phyloP scores from a whole-genome alignment of 768 basidiomycete species.

The Hebeloma cylindrosporum region DNA sequence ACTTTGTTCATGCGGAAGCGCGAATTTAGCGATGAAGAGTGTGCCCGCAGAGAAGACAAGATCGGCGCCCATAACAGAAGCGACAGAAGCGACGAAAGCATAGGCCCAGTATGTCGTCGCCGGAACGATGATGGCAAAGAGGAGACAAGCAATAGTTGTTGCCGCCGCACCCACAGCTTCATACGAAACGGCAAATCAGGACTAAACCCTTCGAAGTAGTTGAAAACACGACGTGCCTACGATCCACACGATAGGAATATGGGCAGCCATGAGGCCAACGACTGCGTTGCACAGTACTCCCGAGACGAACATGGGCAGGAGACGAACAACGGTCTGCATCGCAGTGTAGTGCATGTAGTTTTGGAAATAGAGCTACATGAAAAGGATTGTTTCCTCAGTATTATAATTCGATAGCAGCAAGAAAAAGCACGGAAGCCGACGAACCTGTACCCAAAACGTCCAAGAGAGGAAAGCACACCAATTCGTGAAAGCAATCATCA shows the following conservation, averaged over 20 bases:
- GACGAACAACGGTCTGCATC: slow-evolving; percentile 59
- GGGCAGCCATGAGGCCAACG: slow-evolving; percentile 58
- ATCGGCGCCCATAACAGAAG: slow-evolving; percentile 74
- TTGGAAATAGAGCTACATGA: slow-evolving; percentile 66
- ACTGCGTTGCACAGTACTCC: slow-evolving; percentile 65
- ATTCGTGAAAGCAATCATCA: slow-evolving; percentile 61
- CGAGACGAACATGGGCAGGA: slow-evolving; percentile 70
- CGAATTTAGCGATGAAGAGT: slow-evolving; percentile 70
- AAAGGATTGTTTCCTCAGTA: background rate
- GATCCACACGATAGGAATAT: slow-evolving; percentile 54
- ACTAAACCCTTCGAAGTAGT: background rate
- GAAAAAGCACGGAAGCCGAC: slow-evolving; percentile 2
- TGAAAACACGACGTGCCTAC: slow-evolving; percentile 43
- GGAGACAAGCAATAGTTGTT: slow-evolving; percentile 56
- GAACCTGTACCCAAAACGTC: slow-evolving; percentile 38
- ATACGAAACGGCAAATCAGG: background rate
- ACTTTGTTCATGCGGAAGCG: slow-evolving; percentile 69
- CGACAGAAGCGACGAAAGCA: slow-evolving; percentile 65
- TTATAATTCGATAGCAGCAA: background rate
- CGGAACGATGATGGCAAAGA: slow-evolving; percentile 69
- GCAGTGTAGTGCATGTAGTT: slow-evolving; percentile 55
- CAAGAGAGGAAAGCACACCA: slow-evolving; percentile 60
- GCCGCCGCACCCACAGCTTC: slow-evolving; percentile 50
- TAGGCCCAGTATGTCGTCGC: slow-evolving; percentile 68
- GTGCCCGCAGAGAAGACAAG: slow-evolving; percentile 75